phyloP scores from a whole-genome alignment of 2,329 filamentous ascomycete species.

The Colletotrichum eleusines region DNA sequence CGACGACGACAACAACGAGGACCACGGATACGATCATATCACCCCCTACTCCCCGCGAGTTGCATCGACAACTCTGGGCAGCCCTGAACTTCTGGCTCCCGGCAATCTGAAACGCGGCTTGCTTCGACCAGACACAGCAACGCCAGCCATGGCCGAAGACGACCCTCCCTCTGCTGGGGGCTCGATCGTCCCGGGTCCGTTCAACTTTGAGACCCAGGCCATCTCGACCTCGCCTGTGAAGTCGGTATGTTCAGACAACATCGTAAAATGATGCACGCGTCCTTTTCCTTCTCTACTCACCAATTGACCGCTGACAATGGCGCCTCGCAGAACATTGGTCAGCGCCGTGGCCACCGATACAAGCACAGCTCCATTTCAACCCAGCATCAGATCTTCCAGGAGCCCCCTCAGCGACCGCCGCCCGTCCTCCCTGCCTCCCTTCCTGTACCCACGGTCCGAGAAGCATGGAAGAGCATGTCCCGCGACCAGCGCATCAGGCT shows the following conservation, averaged over 20 bases:
- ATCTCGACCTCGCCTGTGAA: slow-evolving; percentile 82
- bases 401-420: slow-evolving; percentile 86
- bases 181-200: slow-evolving; percentile 71
- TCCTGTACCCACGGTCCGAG: slow-evolving; percentile 88
- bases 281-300: slow-evolving; percentile 1
- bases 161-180: slow-evolving; percentile 43
- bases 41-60: background rate
- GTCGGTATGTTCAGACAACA: slow-evolving; percentile 67
- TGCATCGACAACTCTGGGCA: slow-evolving; percentile 41
- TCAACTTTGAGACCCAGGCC: slow-evolving; percentile 92
- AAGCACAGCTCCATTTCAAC: slow-evolving; percentile 94
- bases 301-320: slow-evolving; percentile 29
- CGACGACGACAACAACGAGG: slow-evolving; percentile 1
- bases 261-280: slow-evolving; percentile 13
- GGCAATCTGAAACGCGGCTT: slow-evolving; percentile 15
- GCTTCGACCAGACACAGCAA: slow-evolving; percentile 43
- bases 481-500: slow-evolving; percentile 85
- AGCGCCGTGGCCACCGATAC: slow-evolving; percentile 95
- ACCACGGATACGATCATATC: slow-evolving; percentile 3
- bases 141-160: slow-evolving; percentile 53
- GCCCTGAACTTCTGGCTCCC: slow-evolving; percentile 37
- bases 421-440: slow-evolving; percentile 91
- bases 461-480: slow-evolving; percentile 92
- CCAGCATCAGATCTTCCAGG: slow-evolving; percentile 94
- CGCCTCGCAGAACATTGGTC: slow-evolving; percentile 79